Percentiles rank a stretch among this genome's conserved stretches.
Evolutionary conservation across 2,329 filamentous ascomycete genomes (phyloP).

Genomic region (Penicillium sp.): DNA sequence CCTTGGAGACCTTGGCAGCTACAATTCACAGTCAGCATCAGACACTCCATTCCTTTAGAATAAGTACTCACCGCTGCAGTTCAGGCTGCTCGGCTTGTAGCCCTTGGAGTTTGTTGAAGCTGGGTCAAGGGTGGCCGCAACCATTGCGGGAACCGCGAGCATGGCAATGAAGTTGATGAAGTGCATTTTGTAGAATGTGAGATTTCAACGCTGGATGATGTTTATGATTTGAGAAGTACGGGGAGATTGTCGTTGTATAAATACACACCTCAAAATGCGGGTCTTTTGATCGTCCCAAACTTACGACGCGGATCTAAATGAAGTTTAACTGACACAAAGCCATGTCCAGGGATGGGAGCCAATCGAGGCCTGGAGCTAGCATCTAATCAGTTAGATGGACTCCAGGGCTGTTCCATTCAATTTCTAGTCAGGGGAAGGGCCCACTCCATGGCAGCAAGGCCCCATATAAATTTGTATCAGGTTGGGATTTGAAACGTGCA

Average conservation of each 20-base stretch:
- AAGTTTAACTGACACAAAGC: constrained; percentile 4
- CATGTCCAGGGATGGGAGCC: neutral
- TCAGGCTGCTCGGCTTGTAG: constrained; percentile 31
- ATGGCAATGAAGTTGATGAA: constrained; percentile 13
- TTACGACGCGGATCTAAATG: neutral
- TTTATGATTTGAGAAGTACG: too few relatives aligned
- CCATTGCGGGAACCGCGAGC: constrained; percentile 16
- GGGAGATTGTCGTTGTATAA: neutral
- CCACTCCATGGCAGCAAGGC: neutral
- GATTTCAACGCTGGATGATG: neutral
- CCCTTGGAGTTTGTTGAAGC: constrained; percentile 40
- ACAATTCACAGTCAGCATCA: neutral
- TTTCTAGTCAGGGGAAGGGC: constrained; percentile 3
- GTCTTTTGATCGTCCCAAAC: neutral
- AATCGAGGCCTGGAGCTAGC: neutral
- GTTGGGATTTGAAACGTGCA: neutral
- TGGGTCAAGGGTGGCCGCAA: constrained; percentile 34
- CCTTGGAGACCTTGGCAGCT: constrained; percentile 37
- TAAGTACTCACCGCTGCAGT: constrained; percentile 30
- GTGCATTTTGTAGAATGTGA: constrained; percentile 7
- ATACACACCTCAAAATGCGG: neutral
- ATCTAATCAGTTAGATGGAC: neutral
- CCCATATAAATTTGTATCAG: constrained; percentile 4
- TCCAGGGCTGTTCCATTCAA: neutral
- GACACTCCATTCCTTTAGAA: neutral